Percentiles rank a stretch among this genome's conserved stretches.
Conservation (phyloP, 129 eudicot genomes). For the Pulicaria dysenterica region DNA sequence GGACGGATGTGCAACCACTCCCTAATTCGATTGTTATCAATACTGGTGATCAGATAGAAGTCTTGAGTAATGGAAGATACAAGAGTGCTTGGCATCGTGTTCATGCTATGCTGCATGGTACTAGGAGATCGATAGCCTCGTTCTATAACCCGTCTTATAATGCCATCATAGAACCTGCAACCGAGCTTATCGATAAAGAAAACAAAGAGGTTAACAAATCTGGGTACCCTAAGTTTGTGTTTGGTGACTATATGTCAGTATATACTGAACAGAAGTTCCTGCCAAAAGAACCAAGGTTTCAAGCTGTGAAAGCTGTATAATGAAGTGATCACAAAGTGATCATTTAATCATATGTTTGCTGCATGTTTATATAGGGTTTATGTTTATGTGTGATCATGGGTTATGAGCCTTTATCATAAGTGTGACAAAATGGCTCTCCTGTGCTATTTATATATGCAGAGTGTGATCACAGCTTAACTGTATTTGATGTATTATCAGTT, state of each 20-base stretch:
- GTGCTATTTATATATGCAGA: too few relatives aligned
- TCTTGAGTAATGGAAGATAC: slow-evolving; percentile 71
- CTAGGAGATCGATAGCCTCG: slow-evolving; percentile 72
- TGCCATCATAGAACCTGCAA: slow-evolving; percentile 66
- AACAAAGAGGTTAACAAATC: slow-evolving; percentile 24
- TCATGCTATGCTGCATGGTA: slow-evolving; percentile 40
- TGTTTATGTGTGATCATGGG: too few relatives aligned
- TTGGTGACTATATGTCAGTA: slow-evolving; percentile 80
- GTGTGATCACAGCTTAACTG: too few relatives aligned
- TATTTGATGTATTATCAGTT: too few relatives aligned
- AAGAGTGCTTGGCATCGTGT: slow-evolving; percentile 86
- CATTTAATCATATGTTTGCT: not conserved
- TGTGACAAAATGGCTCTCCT: too few relatives aligned
- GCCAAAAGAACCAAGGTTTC: slow-evolving; percentile 88
- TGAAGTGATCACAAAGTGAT: not conserved
- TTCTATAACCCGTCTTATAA: slow-evolving; percentile 64
- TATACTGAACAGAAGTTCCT: slow-evolving; percentile 83
- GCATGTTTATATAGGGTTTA: too few relatives aligned
- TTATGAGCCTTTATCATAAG: too few relatives aligned
- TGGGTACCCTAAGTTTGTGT: slow-evolving; percentile 67
- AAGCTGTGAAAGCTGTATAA: slow-evolving; percentile 62
- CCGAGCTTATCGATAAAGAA: slow-evolving; percentile 35
- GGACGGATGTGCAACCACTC: slow-evolving; percentile 81
- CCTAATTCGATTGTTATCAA: slow-evolving; percentile 71
- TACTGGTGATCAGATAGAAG: slow-evolving; percentile 83